Base-by-base conservation (phyloP, 106 monocot species). In the Alisma plantagoaquatica region DNA sequence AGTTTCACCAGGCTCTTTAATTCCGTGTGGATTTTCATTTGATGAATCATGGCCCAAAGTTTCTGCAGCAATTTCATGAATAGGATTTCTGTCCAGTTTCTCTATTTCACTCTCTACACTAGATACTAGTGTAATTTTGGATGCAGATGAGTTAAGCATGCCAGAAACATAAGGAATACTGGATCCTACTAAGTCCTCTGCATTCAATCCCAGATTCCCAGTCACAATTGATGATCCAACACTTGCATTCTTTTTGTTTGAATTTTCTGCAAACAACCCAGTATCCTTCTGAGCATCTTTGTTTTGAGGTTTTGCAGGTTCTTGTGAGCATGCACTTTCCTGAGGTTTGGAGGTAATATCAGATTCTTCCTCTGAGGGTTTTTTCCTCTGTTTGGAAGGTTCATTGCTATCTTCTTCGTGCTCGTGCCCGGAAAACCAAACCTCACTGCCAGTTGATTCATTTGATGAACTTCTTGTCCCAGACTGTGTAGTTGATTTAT, bases 351-450 rank as follows among this genome's bases (percentile, higher is more conserved):
- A n/a, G 10, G 9, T 31, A 17, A 32, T 55, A 19, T 46, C 5
- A 28, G 58, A 31, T 27, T 65, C 71, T 50, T 74, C 46, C 7
- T 32, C 20, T 33, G 27, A 60, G 18, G 15, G 17, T 23, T 15
- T 20, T 48, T 23, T 51, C 54, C 51, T 54, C 33, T 76, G 59
- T 46, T 38, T 47, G n/a, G 43, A 41, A 19, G 29, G 48, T 22
- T 60, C 66, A 50, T 80, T 72, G 16, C 69, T 55, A 29, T 68
- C 57, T 10, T 71, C 73, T 19, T 77, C 76, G 32, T 64, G 61
- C 57, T 86, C 90, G 23, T 61, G 71, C 20, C 92, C 75, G 45
- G 92, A 93, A 73, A 77, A 77, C 87, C 87, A 93, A 43, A 64
- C 72, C 42, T 80, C 87, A 32, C 73, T 80, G 51, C 53, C 59